Percentiles rank a stretch among this genome's conserved stretches.
phyloP scores from a whole-genome alignment of 345 rosid genomes.

The Gossypium herbaceum region DNA sequence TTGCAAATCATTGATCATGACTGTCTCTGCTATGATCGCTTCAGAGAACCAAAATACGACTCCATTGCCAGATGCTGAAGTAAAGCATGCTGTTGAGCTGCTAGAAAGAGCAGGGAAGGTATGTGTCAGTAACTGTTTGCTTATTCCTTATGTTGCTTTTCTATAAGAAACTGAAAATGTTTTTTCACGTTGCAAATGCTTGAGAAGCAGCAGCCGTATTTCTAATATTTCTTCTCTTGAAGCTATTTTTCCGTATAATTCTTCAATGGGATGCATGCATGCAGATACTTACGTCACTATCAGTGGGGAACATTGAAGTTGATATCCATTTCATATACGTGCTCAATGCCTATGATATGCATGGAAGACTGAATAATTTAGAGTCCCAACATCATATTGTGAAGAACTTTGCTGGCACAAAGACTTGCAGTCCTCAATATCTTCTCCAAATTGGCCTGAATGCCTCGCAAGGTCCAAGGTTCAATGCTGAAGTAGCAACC shows the following conservation, averaged over 20 bases:
- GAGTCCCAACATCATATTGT: conserved; percentile 55
- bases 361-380: conserved; percentile 54
- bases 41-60: conserved; percentile 56
- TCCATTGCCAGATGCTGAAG: conserved; percentile 46
- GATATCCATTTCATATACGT: conserved; percentile 69
- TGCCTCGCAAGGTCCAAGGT: conserved; percentile 63
- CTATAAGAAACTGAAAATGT: neutral
- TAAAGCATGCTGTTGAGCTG: conserved; percentile 60
- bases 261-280: conserved; percentile 18
- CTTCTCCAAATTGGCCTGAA: conserved; percentile 74
- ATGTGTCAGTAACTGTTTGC: conserved; percentile 8
- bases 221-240: neutral
- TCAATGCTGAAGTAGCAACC: conserved; percentile 67
- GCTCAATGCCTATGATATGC: conserved; percentile 56
- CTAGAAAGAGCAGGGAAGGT: conserved; percentile 87
- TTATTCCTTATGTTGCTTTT: neutral
- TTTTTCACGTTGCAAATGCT: conserved; percentile 11
- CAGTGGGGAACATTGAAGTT: conserved; percentile 40
- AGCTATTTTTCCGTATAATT: conserved; percentile 1
- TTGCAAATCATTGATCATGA: conserved; percentile 62
- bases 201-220: neutral
- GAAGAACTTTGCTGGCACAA: conserved; percentile 62
- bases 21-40: conserved; percentile 73
- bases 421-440: conserved; percentile 55
- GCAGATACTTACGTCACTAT: conserved; percentile 48